Evolutionary conservation across 2,329 filamentous ascomycete species (phyloP).

Genomic region (Thelonectria discophora): DNA sequence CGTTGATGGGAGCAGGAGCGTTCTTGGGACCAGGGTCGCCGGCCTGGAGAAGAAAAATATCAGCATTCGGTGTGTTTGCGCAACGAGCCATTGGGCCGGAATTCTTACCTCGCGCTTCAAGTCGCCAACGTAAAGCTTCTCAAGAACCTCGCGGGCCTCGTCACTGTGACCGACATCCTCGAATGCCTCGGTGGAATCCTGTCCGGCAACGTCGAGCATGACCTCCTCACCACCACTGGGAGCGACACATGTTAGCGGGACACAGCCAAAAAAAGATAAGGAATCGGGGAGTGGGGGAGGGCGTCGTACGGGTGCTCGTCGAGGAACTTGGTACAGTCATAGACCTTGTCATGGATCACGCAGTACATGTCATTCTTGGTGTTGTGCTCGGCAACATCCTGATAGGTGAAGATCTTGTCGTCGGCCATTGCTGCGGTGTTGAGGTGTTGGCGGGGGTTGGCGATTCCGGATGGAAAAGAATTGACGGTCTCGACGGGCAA

Average conservation of each 20-base stretch:
- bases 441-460: conserved; percentile 26
- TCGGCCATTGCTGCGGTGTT: conserved; percentile 43
- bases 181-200: conserved; percentile 97
- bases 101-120: conserved; percentile 81
- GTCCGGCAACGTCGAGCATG: conserved; percentile 91
- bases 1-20: conserved; percentile 57
- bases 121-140: conserved; percentile 75
- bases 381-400: conserved; percentile 85
- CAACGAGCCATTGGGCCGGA: conserved; percentile 3
- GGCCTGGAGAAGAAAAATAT: conserved; percentile 57
- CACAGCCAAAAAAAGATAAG: conserved; percentile 9
- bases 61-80: conserved; percentile 29
- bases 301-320: conserved; percentile 89
- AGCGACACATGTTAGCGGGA: conserved; percentile 30
- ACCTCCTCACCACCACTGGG: conserved; percentile 96
- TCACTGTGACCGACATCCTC: conserved; percentile 99
- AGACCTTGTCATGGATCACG: conserved; percentile 96
- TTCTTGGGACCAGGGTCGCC: conserved; percentile 78
- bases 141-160: conserved; percentile 94
- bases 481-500: conserved; percentile 20
- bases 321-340: conserved; percentile 87
- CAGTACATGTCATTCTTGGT: conserved; percentile 94
- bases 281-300: conserved; percentile 5
- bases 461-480: conserved; percentile 13
- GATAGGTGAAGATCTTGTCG: conserved; percentile 71